Evolutionary conservation across 345 rosid genomes (phyloP).

Genomic region (Excoecaria cochinchinensis): DNA sequence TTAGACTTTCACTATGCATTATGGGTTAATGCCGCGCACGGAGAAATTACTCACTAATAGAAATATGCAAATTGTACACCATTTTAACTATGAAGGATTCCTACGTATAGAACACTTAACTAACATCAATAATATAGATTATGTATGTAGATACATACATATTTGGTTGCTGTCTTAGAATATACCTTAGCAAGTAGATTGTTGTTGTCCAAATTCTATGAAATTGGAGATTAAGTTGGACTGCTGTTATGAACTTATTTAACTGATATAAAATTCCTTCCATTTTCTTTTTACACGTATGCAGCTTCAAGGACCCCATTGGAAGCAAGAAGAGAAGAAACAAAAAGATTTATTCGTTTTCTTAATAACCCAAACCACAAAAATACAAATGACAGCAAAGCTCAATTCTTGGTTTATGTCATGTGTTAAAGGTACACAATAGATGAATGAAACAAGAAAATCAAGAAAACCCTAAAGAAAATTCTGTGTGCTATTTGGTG

Average conservation of each 20-base stretch:
- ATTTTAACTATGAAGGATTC: too few species aligned
- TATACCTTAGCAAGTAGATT: conserved; percentile 12
- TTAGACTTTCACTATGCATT: too few species aligned
- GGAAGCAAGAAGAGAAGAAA: not conserved
- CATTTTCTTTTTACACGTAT: not conserved
- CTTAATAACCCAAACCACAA: conserved; percentile 1
- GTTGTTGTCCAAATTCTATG: conserved; percentile 8
- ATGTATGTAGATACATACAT: not conserved
- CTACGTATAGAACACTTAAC: not conserved
- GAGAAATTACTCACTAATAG: too few species aligned
- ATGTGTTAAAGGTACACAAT: conserved; percentile 13
- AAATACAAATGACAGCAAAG: conserved; percentile 9
- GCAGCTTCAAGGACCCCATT: not conserved
- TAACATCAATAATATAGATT: not conserved
- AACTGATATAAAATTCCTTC: not conserved
- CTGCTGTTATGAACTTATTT: not conserved
- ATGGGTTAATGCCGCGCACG: too few species aligned
- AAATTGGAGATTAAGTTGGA: conserved; percentile 7
- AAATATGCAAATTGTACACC: too few species aligned
- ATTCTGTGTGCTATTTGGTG: conserved; percentile 32
- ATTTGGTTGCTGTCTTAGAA: not conserved
- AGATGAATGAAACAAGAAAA: conserved; percentile 20
- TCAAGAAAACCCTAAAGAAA: conserved; percentile 16
- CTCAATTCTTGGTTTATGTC: conserved; percentile 12
- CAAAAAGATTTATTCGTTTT: not conserved